phyloP scores from a whole-genome alignment of 768 basidiomycete species.

The Mycena maculata region DNA sequence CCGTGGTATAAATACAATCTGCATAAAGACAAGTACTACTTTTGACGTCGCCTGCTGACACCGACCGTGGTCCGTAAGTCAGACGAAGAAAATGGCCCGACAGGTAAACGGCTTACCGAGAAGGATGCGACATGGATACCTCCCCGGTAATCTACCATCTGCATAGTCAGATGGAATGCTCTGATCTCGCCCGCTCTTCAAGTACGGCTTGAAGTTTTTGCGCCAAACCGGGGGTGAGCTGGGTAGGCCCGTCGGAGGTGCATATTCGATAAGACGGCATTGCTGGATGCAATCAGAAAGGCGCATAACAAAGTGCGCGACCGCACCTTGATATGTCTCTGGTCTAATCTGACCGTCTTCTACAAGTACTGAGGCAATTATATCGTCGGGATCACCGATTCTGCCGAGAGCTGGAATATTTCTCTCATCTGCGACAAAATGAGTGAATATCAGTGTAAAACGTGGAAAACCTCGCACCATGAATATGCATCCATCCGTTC shows the following conservation, averaged over 20 bases:
- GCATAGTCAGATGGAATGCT: slow-evolving; percentile 30
- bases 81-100: no score
- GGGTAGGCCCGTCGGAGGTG: slow-evolving; percentile 77
- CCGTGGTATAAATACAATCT: neutral
- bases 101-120: no score
- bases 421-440: slow-evolving; percentile 65
- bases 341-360: slow-evolving; percentile 74
- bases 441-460: neutral
- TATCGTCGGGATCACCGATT: slow-evolving; percentile 88
- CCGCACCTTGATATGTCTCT: slow-evolving; percentile 71
- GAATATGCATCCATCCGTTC: slow-evolving; percentile 90
- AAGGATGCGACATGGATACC: no score
- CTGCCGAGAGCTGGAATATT: slow-evolving; percentile 81
- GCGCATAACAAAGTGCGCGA: neutral
- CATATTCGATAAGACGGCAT: slow-evolving; percentile 89
- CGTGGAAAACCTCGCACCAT: slow-evolving; percentile 58
- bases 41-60: no score
- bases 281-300: slow-evolving; percentile 44
- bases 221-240: slow-evolving; percentile 76
- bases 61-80: no score
- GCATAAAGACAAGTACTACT: no score
- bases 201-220: slow-evolving; percentile 56
- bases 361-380: slow-evolving; percentile 80
- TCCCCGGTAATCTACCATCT: no score
- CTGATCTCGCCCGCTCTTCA: slow-evolving; percentile 43